These are phyloP conservation scores for Pichia thaimueangensis DNA, from an alignment of 805 yeast species.

Conservation along the genomic window DNA sequence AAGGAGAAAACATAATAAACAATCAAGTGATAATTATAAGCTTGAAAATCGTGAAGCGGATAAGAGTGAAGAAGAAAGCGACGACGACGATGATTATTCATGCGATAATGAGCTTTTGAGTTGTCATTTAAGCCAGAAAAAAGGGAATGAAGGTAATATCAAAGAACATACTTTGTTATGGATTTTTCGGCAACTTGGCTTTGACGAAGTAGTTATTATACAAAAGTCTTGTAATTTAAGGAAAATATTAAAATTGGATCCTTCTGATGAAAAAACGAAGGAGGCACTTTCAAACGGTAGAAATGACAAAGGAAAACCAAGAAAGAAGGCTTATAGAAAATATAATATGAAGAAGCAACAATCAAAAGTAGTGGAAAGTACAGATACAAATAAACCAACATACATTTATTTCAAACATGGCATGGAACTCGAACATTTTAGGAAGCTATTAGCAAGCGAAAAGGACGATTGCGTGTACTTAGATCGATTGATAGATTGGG, in stretches of 20 bases:
- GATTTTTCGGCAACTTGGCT: slow-evolving; percentile 8
- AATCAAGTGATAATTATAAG: not conserved
- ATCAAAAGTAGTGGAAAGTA: no score
- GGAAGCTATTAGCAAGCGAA: not conserved
- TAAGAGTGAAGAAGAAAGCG: slow-evolving; percentile 3
- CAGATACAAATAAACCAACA: no score
- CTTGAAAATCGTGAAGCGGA: no score
- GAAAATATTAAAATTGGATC: not conserved
- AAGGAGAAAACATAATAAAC: not conserved
- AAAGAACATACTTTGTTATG: slow-evolving; percentile 5
- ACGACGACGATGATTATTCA: no score
- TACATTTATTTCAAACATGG: slow-evolving; percentile 8
- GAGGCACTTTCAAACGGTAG: no score
- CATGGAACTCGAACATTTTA: not conserved
- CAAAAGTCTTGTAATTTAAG: not conserved
- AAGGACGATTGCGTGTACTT: no score
- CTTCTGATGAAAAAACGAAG: no score
- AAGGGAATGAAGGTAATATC: slow-evolving; percentile 3
- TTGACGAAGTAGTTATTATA: not conserved
- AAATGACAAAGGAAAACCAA: no score
- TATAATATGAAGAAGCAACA: no score
- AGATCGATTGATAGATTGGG: slow-evolving; percentile 17
- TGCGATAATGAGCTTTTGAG: no score
- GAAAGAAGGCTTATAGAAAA: no score
- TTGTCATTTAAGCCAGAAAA: no score